A percentile compares a stretch with the other conserved stretches of the same genome.
Evolutionary conservation across 495 filamentous ascomycete species (phyloP).

Genomic region (Terfezia boudieri): DNA sequence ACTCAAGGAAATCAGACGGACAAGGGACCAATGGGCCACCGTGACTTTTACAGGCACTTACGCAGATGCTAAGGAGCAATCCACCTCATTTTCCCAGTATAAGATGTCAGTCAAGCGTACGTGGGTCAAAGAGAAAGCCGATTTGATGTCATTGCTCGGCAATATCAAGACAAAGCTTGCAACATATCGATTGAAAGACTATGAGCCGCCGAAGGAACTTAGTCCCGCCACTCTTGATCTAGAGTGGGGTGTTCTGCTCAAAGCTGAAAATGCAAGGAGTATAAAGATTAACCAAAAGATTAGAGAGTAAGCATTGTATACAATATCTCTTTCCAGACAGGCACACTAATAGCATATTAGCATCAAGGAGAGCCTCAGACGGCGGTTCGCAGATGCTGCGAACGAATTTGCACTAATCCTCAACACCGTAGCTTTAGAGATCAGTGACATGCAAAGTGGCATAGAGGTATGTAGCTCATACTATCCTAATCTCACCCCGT

Average conservation of each 20-base stretch:
- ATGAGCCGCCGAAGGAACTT: constrained; percentile 66
- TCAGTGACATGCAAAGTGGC: constrained; percentile 85
- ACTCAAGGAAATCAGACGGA: constrained; percentile 46
- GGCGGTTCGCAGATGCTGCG: constrained; percentile 81
- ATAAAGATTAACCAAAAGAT: constrained; percentile 96
- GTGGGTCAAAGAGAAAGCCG: constrained; percentile 95
- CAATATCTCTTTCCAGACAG: neutral
- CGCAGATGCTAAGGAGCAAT: constrained; percentile 75
- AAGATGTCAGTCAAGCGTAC: constrained; percentile 71
- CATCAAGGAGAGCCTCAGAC: constrained; percentile 86
- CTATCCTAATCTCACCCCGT: constrained; percentile 1
- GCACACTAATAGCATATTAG: constrained; percentile 20
- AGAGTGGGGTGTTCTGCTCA: constrained; percentile 58
- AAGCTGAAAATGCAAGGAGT: constrained; percentile 62
- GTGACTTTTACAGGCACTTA: constrained; percentile 80
- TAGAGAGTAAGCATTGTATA: constrained; percentile 38
- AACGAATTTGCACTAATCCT: constrained; percentile 91
- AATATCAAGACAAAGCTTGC: constrained; percentile 97
- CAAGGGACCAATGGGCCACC: constrained; percentile 50
- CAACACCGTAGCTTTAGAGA: constrained; percentile 76
- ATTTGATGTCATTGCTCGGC: constrained; percentile 76
- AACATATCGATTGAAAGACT: constrained; percentile 76
- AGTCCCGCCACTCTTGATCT: constrained; percentile 55
- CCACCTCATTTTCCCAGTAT: constrained; percentile 56
- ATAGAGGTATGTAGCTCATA: constrained; percentile 35